Percentiles rank a stretch among this genome's conserved stretches.
These are phyloP conservation scores for Aspergillus hancockii DNA, from an alignment of 495 filamentous ascomycete genomes.

Conservation along the genomic window DNA sequence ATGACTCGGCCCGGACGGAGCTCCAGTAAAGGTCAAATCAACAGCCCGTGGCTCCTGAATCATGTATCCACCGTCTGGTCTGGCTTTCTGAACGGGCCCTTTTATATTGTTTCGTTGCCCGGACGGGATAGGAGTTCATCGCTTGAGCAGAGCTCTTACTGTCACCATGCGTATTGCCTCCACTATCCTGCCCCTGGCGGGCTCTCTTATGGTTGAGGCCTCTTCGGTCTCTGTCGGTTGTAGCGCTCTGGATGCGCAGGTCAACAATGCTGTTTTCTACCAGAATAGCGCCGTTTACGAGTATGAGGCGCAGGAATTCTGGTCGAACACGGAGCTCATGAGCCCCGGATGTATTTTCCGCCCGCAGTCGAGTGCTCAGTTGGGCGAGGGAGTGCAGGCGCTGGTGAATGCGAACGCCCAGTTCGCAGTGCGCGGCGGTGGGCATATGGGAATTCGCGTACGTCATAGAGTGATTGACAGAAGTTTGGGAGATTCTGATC, in stretches of 20 bases:
- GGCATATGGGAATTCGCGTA: constrained; percentile 41
- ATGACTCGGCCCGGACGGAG: not conserved
- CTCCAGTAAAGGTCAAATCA: not conserved
- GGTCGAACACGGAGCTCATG: constrained; percentile 41
- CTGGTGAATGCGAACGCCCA: constrained; percentile 34
- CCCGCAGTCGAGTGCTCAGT: constrained; percentile 26
- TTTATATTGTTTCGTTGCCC: not conserved
- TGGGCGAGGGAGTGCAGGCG: constrained; percentile 28
- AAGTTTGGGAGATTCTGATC: not conserved
- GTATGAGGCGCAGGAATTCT: constrained; percentile 36
- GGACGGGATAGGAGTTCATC: not conserved
- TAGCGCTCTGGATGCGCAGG: constrained; percentile 18
- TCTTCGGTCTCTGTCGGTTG: constrained; percentile 19
- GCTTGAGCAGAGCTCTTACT: not conserved
- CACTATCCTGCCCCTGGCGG: constrained; percentile 24
- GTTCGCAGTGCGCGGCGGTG: constrained; percentile 40
- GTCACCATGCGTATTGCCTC: constrained; percentile 26
- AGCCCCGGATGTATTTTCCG: constrained; percentile 37
- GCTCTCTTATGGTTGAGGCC: constrained; percentile 10
- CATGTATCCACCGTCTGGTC: not conserved
- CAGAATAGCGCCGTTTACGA: constrained; percentile 28
- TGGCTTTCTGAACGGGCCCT: not conserved
- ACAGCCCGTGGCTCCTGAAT: not conserved
- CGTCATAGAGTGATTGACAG: not conserved
- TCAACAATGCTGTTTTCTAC: constrained; percentile 25